Percentiles rank a stretch among this genome's conserved stretches.
Evolutionary conservation across 495 filamentous ascomycete species (phyloP).

Genomic region (Penicillium samsonianum): DNA sequence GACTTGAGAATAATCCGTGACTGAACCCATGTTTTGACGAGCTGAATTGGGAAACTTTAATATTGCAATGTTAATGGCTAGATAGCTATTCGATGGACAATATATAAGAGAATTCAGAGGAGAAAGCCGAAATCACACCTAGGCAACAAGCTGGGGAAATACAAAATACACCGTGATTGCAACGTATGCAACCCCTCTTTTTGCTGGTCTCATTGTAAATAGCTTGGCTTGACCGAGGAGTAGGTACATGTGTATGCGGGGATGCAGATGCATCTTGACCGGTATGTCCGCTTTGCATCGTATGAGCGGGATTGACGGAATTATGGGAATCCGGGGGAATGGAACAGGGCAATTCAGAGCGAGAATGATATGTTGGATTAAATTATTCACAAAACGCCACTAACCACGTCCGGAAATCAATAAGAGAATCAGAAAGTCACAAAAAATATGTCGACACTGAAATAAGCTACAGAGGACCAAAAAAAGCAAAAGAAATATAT

Average conservation of each 20-base stretch:
- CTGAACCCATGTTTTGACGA: constrained; percentile 7
- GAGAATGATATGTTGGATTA: constrained; percentile 11
- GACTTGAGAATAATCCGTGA: constrained; percentile 6
- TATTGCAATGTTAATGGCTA: not conserved
- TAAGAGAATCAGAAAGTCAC: not conserved
- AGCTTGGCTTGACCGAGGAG: not conserved
- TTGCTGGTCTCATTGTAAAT: not conserved
- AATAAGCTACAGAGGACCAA: not conserved
- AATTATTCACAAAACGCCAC: constrained; percentile 24
- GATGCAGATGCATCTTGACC: not conserved
- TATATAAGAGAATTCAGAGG: not conserved
- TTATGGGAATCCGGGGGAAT: not conserved
- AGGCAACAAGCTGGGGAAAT: constrained; percentile 14
- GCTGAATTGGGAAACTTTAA: not conserved
- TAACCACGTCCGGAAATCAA: constrained; percentile 1
- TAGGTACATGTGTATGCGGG: not conserved
- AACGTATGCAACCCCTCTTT: constrained; percentile 17
- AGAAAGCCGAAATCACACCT: constrained; percentile 8
- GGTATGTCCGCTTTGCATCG: not conserved
- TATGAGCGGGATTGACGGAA: no score
- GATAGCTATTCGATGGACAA: not conserved
- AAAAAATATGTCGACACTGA: not conserved
- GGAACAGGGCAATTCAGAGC: not conserved
- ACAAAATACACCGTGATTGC: not conserved
- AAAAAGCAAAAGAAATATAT: not conserved